phyloP scores from a whole-genome alignment of 2,329 filamentous ascomycete species.

The Triangularia setosa region DNA sequence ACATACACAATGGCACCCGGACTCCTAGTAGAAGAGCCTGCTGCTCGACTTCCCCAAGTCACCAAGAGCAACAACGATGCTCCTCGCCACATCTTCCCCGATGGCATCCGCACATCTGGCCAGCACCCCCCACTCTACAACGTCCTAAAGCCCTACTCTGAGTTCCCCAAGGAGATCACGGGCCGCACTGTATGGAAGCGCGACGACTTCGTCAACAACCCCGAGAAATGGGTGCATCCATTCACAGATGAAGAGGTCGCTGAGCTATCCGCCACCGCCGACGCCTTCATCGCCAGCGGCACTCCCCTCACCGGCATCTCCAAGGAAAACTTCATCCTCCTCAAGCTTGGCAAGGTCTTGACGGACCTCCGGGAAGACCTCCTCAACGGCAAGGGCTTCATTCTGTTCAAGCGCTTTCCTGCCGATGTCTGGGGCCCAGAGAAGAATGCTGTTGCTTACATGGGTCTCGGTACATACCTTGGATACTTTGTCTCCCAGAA shows the following conservation, averaged over 20 bases:
- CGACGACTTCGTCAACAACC: conserved; percentile 58
- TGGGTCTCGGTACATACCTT: conserved; percentile 80
- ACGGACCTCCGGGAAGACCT: conserved; percentile 38
- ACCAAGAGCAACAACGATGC: conserved; percentile 31
- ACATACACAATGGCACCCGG: conserved; percentile 27
- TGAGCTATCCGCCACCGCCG: conserved; percentile 63
- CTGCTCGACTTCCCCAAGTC: neutral
- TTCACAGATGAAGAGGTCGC: conserved; percentile 63
- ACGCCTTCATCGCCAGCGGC: conserved; percentile 62
- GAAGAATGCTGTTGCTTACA: conserved; percentile 84
- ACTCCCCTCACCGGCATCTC: conserved; percentile 67
- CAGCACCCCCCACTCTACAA: conserved; percentile 68
- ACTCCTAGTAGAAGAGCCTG: conserved; percentile 24
- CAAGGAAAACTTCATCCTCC: conserved; percentile 42
- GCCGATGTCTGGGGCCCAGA: conserved; percentile 69
- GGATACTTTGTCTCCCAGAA: conserved; percentile 90
- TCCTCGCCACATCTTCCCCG: conserved; percentile 40
- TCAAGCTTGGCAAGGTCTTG: conserved; percentile 37
- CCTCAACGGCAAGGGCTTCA: conserved; percentile 82
- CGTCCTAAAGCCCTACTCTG: conserved; percentile 60
- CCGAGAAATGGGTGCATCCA: conserved; percentile 68
- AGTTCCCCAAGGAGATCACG: conserved; percentile 67
- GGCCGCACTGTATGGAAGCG: conserved; percentile 71
- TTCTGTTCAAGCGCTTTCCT: conserved; percentile 83
- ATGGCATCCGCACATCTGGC: conserved; percentile 55